Conservation (phyloP, 140 eudicot species). For the Eryngium alpinum region DNA sequence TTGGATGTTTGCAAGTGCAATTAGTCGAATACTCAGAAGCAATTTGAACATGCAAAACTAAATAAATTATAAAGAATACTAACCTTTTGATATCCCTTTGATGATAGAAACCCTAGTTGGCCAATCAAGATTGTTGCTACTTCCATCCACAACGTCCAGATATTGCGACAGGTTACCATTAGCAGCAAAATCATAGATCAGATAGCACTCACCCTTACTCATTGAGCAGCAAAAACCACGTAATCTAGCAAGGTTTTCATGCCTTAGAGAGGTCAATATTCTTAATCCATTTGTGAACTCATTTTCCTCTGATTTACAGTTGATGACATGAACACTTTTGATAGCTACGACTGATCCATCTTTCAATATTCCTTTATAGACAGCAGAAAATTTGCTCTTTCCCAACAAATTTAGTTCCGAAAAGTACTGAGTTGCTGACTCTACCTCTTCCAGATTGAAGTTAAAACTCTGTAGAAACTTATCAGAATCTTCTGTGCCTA, state of each 20-base stretch:
- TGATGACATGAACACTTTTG: conserved; percentile 53
- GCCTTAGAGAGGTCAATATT: conserved; percentile 59
- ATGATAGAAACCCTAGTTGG: conserved; percentile 66
- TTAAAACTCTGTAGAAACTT: conserved; percentile 32
- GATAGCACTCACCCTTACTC: conserved; percentile 78
- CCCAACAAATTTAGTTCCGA: conserved; percentile 70
- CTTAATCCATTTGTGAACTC: conserved; percentile 78
- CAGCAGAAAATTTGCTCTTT: conserved; percentile 67
- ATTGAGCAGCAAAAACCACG: conserved; percentile 75
- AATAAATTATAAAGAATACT: not conserved
- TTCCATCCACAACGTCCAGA: conserved; percentile 44
- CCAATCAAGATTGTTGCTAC: conserved; percentile 63
- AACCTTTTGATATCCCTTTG: conserved; percentile 89
- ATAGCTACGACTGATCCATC: conserved; percentile 73
- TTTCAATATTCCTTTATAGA: conserved; percentile 60
- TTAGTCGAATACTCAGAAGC: not conserved
- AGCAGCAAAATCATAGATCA: conserved; percentile 73
- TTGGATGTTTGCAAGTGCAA: not conserved
- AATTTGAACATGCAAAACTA: not conserved
- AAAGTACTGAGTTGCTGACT: conserved; percentile 70
- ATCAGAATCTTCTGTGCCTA: conserved; percentile 19
- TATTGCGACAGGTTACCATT: conserved; percentile 53
- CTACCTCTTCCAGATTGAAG: conserved; percentile 79
- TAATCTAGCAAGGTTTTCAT: conserved; percentile 60
- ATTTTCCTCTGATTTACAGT: conserved; percentile 77